Percentiles rank a stretch among this genome's conserved stretches.
phyloP scores from a whole-genome alignment of 2,329 filamentous ascomycete genomes.

The Sporothrix euskadiensis region DNA sequence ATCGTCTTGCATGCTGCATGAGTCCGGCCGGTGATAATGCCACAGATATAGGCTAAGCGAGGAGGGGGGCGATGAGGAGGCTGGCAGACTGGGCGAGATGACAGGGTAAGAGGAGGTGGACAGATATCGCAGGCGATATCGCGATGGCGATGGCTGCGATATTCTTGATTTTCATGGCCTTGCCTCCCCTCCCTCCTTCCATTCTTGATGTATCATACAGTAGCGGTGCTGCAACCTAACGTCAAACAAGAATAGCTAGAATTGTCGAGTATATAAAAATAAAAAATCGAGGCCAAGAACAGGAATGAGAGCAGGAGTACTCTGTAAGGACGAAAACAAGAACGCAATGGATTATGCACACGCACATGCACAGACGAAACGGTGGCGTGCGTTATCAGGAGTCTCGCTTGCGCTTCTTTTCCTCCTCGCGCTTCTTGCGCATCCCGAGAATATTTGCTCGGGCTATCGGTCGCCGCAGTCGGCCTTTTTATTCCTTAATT shows the following conservation, averaged over 20 bases:
- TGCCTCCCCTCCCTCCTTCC: background rate
- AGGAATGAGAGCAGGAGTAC: background rate
- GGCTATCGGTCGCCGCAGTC: background rate
- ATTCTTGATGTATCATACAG: background rate
- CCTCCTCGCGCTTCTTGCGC: background rate
- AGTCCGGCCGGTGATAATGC: background rate
- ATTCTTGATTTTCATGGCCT: background rate
- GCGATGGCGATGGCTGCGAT: background rate
- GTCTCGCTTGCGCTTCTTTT: background rate
- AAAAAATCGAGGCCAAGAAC: background rate
- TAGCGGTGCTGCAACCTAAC: constrained; percentile 8
- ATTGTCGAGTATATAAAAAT: background rate
- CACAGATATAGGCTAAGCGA: background rate
- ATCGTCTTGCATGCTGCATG: constrained; percentile 19
- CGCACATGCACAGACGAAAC: background rate
- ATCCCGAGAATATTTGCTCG: background rate
- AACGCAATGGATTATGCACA: background rate
- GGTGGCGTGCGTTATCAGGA: constrained; percentile 8
- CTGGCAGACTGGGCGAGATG: background rate
- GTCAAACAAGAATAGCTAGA: background rate
- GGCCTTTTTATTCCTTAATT: background rate
- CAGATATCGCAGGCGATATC: background rate
- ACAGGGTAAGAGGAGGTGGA: background rate
- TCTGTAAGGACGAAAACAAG: no score
- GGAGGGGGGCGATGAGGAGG: constrained; percentile 1